These are phyloP conservation scores for Lipomyces sp. DNA, from an alignment of 805 yeast species.

Conservation along the genomic window DNA sequence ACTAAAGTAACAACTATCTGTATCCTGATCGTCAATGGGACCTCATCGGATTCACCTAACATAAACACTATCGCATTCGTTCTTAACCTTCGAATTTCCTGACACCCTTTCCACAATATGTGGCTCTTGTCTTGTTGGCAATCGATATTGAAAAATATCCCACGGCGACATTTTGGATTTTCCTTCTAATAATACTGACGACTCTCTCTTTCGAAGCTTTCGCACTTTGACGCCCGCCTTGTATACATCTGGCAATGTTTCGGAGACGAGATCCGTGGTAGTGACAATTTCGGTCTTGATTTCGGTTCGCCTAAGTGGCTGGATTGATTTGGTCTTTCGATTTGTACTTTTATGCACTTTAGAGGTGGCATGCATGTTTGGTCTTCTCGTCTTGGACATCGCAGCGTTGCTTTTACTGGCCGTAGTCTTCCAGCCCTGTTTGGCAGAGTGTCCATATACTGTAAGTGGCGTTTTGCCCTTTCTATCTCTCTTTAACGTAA, in stretches of 20 bases:
- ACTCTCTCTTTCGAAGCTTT: not conserved
- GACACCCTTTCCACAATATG: not conserved
- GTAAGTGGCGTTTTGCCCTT: constrained; percentile 1
- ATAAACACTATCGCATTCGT: not conserved
- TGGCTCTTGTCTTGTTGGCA: not conserved
- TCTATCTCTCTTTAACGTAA: not conserved
- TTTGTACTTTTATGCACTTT: not conserved
- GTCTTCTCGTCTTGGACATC: not conserved
- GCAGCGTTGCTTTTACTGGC: not conserved
- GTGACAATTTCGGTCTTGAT: not conserved
- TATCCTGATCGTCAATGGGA: not conserved
- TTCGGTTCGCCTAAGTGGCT: not conserved
- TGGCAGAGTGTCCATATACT: not conserved
- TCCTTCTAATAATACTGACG: not conserved
- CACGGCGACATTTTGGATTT: not conserved
- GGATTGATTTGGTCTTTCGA: not conserved
- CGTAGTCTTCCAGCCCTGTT: not conserved
- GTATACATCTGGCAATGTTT: not conserved
- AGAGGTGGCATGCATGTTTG: not conserved
- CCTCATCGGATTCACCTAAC: not conserved
- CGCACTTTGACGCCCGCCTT: constrained; percentile 1
- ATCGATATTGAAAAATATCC: not conserved
- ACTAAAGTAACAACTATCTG: not conserved
- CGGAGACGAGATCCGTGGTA: not conserved
- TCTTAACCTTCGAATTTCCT: not conserved